Conservation (phyloP, 2,329 filamentous ascomycete genomes). For the Monosporascus sp. region DNA sequence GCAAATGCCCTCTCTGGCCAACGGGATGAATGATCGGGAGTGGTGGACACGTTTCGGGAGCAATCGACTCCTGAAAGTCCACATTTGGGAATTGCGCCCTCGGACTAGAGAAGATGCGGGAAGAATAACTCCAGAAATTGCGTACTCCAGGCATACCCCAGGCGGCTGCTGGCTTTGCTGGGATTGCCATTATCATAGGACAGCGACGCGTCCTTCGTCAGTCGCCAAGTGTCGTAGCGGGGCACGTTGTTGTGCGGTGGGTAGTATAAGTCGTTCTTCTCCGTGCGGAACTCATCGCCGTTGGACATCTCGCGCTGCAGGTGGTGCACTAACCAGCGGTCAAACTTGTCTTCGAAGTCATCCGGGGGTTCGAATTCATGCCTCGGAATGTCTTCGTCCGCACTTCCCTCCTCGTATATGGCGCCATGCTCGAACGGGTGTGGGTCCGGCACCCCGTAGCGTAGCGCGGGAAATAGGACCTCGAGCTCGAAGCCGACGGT, state of each 20-base stretch:
- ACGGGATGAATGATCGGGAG: too few relatives aligned
- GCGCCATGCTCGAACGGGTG: slow-evolving; percentile 3
- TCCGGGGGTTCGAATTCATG: neutral
- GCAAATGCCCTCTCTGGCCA: too few relatives aligned
- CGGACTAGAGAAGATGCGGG: too few relatives aligned
- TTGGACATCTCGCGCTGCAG: slow-evolving; percentile 2
- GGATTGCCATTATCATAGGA: neutral
- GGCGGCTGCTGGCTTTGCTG: neutral
- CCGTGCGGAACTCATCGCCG: slow-evolving; percentile 6
- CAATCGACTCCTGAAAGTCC: too few relatives aligned
- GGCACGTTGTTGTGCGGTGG: slow-evolving; percentile 10
- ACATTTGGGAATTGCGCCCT: too few relatives aligned
- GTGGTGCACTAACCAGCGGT: neutral
- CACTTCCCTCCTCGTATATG: neutral
- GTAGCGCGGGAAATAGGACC: slow-evolving; percentile 15
- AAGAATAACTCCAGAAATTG: too few relatives aligned
- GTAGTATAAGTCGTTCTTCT: slow-evolving; percentile 9
- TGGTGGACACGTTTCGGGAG: too few relatives aligned
- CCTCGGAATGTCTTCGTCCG: neutral
- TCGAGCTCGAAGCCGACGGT: slow-evolving; percentile 24
- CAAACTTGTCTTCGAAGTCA: neutral
- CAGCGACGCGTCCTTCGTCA: slow-evolving; percentile 9
- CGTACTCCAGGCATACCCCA: slow-evolving; percentile 12
- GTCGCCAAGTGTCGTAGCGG: slow-evolving; percentile 17
- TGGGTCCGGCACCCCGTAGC: slow-evolving; percentile 1